Percentiles rank a stretch among this genome's conserved stretches.
Evolutionary conservation across 306 rosid genomes (phyloP).

Genomic region (Mimosa bimucronata): DNA sequence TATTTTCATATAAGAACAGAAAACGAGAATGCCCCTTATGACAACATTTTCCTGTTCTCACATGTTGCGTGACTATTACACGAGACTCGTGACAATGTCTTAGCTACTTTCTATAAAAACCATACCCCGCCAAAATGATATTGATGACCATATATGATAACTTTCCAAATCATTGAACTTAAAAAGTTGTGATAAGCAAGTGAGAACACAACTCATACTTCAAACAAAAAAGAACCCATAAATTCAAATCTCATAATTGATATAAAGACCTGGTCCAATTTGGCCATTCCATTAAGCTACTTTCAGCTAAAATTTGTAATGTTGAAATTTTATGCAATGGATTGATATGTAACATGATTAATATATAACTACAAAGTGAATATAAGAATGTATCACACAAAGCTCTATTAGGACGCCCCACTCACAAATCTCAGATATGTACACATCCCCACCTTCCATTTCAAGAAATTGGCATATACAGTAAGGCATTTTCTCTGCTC

Average conservation of each 20-base stretch:
- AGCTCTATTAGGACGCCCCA: background rate
- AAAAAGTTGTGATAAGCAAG: background rate
- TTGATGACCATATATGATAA: too few species aligned
- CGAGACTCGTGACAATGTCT: background rate
- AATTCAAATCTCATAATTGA: background rate
- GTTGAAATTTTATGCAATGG: background rate
- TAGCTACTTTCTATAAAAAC: background rate
- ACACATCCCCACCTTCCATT: conserved; percentile 19
- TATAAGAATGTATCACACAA: background rate
- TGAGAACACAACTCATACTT: background rate
- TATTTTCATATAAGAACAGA: background rate
- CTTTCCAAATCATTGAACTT: background rate
- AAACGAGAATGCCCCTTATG: background rate
- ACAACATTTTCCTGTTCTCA: background rate
- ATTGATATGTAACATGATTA: background rate
- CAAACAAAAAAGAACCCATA: background rate
- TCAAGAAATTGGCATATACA: conserved; percentile 38
- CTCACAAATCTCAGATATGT: background rate
- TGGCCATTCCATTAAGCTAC: background rate
- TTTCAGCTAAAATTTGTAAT: background rate
- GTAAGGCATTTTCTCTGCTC: background rate
- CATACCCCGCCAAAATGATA: background rate
- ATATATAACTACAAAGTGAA: background rate
- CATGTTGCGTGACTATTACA: background rate
- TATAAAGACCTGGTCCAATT: background rate